Evolutionary conservation across 83 land plant genomes (phyloP).

Genomic region (Picea mariana): DNA sequence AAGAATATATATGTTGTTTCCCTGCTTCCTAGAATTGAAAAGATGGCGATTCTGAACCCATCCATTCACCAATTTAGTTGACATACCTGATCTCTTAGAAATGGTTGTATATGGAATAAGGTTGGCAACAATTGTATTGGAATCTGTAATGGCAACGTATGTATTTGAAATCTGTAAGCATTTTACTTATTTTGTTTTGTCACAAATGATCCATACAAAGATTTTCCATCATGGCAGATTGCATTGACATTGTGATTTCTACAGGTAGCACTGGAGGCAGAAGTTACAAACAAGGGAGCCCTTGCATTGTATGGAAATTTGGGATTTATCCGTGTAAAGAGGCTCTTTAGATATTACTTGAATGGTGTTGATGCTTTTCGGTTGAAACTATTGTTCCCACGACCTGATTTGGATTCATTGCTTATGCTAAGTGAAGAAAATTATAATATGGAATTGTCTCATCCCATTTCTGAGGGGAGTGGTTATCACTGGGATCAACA

Average conservation of each 20-base stretch:
- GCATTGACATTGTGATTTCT: slow-evolving; percentile 17
- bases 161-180: no score
- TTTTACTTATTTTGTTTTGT: background rate
- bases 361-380: slow-evolving; percentile 98
- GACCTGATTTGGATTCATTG: slow-evolving; percentile 29
- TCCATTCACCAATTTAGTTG: no score
- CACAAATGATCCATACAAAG: background rate
- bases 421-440: slow-evolving; percentile 18
- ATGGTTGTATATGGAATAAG: no score
- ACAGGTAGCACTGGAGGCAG: slow-evolving; percentile 99
- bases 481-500: slow-evolving; percentile 16
- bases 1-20: no score
- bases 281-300: slow-evolving; percentile 98
- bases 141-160: background rate
- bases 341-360: slow-evolving; percentile 91
- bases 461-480: background rate
- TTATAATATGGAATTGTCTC: slow-evolving; percentile 10
- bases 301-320: slow-evolving; percentile 95
- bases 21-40: no score
- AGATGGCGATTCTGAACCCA: no score
- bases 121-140: background rate
- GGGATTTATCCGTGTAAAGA: slow-evolving; percentile 93
- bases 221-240: slow-evolving; percentile 2
- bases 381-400: slow-evolving; percentile 83
- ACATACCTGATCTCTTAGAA: no score